A percentile compares a stretch with the other conserved stretches of the same genome.
Conservation (phyloP, 2,329 filamentous ascomycete genomes). For the Botrytis paeoniae region DNA sequence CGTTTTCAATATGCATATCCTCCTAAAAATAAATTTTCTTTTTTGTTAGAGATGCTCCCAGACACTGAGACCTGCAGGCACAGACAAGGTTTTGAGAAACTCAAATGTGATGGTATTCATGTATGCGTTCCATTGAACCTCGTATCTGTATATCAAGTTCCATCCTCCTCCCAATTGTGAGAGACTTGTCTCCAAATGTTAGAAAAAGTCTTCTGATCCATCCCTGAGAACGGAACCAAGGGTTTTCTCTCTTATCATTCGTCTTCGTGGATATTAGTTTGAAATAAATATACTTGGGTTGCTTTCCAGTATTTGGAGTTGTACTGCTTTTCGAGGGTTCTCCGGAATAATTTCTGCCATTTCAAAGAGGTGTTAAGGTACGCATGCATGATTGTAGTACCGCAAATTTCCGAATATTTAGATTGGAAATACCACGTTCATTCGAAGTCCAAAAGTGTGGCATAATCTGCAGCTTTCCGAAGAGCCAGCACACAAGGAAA, state of each 20-base stretch:
- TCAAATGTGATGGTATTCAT: constrained; percentile 11
- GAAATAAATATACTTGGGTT: neutral
- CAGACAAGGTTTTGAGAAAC: neutral
- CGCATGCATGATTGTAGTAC: constrained; percentile 1
- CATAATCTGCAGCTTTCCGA: constrained; percentile 21
- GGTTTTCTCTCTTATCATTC: neutral
- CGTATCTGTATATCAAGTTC: constrained; percentile 10
- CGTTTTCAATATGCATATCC: neutral
- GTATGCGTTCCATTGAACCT: neutral
- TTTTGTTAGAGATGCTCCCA: neutral
- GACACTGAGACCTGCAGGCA: constrained; percentile 17
- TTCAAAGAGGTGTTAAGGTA: neutral
- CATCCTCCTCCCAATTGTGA: neutral
- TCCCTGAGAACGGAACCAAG: neutral
- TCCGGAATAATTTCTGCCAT: neutral
- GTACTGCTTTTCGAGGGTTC: neutral
- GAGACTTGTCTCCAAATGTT: neutral
- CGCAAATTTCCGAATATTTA: constrained; percentile 10
- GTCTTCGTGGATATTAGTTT: neutral
- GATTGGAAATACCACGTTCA: constrained; percentile 11
- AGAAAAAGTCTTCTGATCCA: constrained; percentile 7
- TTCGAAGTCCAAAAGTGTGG: neutral
- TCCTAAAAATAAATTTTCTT: neutral
- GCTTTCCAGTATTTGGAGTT: neutral
- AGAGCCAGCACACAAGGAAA: constrained; percentile 18